A percentile compares a stretch with the other conserved stretches of the same genome.
phyloP scores from a whole-genome alignment of 768 basidiomycete genomes.

The Epithele typhae region DNA sequence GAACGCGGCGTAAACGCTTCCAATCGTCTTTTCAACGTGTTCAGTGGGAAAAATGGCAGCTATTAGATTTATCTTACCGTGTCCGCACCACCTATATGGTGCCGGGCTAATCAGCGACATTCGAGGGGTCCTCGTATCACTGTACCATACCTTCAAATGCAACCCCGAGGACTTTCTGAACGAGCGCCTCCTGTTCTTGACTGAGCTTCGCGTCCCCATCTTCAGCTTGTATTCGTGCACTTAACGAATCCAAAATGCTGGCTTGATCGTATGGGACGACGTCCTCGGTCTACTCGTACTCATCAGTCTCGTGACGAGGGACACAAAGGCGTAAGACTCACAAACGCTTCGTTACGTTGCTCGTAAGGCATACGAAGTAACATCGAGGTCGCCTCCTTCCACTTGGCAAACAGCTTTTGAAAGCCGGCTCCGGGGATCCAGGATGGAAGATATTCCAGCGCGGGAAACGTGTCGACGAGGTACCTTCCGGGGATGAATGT shows the following conservation, averaged over 20 bases:
- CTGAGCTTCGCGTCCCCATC: no score
- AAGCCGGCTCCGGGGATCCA: background rate
- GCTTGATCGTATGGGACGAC: background rate
- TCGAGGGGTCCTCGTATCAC: no score
- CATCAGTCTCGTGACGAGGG: background rate
- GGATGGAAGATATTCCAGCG: background rate
- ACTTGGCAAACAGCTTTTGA: background rate
- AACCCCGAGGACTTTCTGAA: no score
- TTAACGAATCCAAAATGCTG: no score
- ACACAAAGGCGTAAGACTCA: background rate
- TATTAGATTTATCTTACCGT: background rate
- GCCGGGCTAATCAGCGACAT: slow-evolving; percentile 38
- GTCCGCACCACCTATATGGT: slow-evolving; percentile 34
- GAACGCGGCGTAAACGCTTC: background rate
- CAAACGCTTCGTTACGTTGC: background rate
- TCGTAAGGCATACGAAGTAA: background rate
- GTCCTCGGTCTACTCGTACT: background rate
- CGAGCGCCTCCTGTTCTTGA: no score
- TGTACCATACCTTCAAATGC: no score
- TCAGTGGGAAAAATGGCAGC: slow-evolving; percentile 37
- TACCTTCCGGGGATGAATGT: background rate
- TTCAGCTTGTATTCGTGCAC: background rate
- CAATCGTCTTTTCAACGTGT: slow-evolving; percentile 28
- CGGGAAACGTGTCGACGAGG: background rate
- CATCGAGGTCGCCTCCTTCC: background rate